Evolutionary conservation across 2,329 filamentous ascomycete species (phyloP).

Genomic region (Cercospora sojina): DNA sequence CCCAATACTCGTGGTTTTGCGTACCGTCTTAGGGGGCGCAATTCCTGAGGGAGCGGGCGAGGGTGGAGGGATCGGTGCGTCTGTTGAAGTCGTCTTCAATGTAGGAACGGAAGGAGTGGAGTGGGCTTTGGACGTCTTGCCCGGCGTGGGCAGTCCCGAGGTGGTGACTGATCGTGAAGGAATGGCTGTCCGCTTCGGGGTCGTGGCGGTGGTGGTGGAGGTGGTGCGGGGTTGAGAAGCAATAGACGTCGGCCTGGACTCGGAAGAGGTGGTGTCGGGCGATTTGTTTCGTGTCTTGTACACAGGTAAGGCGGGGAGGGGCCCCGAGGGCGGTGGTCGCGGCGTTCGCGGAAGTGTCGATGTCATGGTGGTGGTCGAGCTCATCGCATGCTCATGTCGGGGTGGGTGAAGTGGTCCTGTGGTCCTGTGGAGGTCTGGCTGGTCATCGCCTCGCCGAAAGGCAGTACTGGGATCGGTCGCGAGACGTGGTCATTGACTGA

Average conservation of each 20-base stretch:
- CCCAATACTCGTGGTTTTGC: conserved; percentile 90
- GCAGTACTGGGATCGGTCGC: background rate
- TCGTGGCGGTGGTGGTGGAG: conserved; percentile 41
- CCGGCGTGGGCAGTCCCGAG: conserved; percentile 54
- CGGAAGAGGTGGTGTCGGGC: conserved; percentile 47
- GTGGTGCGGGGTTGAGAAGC: conserved; percentile 38
- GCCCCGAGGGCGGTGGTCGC: conserved; percentile 67
- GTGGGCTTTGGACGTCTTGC: conserved; percentile 42
- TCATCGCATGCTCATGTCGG: conserved; percentile 1
- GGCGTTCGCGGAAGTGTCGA: conserved; percentile 55
- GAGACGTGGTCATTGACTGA: background rate
- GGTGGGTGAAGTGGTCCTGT: conserved; percentile 1
- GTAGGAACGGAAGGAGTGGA: conserved; percentile 57
- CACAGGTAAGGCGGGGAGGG: conserved; percentile 72
- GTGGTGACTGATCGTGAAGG: conserved; percentile 43
- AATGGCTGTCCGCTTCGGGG: conserved; percentile 33
- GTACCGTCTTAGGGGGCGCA: conserved; percentile 60
- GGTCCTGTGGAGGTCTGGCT: background rate
- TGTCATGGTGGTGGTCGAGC: conserved; percentile 25
- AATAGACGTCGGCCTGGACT: conserved; percentile 29
- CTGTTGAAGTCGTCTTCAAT: conserved; percentile 45
- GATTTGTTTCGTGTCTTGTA: conserved; percentile 64
- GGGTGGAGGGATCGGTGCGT: conserved; percentile 17
- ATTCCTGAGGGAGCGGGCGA: conserved; percentile 16
- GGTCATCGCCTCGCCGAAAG: background rate